Percentiles rank a stretch among this genome's conserved stretches.
Evolutionary conservation across 2,329 filamentous ascomycete genomes (phyloP).

Genomic region (Tolypocladium inflatum): DNA sequence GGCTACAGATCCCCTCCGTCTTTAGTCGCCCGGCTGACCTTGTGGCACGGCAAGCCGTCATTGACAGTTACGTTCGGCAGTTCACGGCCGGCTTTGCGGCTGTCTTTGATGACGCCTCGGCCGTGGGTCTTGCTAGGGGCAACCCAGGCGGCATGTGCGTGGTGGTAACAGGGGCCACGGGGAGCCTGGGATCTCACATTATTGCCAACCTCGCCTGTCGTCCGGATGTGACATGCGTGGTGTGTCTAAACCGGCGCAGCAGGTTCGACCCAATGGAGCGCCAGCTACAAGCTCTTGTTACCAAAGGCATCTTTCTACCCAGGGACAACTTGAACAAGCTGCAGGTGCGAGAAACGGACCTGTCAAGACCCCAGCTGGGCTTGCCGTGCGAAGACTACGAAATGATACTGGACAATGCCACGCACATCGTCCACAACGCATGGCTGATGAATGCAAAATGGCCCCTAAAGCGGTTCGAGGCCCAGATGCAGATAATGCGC

Average conservation of each 20-base stretch:
- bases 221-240: constrained; percentile 14
- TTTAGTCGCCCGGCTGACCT: neutral
- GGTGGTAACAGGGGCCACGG: constrained; percentile 27
- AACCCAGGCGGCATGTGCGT: constrained; percentile 6
- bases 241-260: constrained; percentile 35
- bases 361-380: constrained; percentile 28
- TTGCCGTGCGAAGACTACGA: constrained; percentile 26
- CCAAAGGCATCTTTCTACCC: neutral
- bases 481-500: constrained; percentile 33
- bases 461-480: constrained; percentile 27
- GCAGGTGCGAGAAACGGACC: neutral
- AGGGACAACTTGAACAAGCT: neutral
- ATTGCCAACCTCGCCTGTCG: constrained; percentile 15
- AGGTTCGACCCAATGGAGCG: neutral
- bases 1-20: neutral
- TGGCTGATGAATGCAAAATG: constrained; percentile 34
- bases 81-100: neutral
- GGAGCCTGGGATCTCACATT: constrained; percentile 27
- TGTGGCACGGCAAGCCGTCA: neutral
- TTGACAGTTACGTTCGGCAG: neutral
- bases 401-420: constrained; percentile 24
- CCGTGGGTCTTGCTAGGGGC: neutral
- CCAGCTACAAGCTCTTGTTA: neutral
- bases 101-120: neutral
- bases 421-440: constrained; percentile 41